Conservation (phyloP, 2,329 filamentous ascomycete species). For the Amesomyces nigricolor region DNA sequence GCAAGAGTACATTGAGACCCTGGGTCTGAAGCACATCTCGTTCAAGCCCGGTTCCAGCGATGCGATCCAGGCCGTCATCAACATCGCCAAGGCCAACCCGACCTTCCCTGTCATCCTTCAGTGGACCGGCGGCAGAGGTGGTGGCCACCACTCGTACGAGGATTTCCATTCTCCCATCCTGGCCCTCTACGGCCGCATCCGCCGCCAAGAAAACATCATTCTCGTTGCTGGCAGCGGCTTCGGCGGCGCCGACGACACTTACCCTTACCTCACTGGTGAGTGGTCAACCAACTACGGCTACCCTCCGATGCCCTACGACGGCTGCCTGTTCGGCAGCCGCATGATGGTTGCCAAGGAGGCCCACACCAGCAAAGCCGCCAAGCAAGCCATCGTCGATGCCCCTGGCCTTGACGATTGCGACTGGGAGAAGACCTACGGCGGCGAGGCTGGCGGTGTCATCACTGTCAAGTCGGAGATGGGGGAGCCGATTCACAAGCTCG, state of each 20-base stretch:
- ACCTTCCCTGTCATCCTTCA: constrained; percentile 88
- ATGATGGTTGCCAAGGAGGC: constrained; percentile 95
- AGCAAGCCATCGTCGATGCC: constrained; percentile 84
- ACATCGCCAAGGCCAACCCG: constrained; percentile 90
- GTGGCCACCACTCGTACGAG: constrained; percentile 91
- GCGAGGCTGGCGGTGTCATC: constrained; percentile 84
- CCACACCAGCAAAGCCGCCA: constrained; percentile 78
- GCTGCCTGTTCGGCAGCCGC: constrained; percentile 82
- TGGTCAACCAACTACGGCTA: constrained; percentile 88
- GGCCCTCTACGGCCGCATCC: constrained; percentile 84
- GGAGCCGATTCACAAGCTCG: constrained; percentile 97
- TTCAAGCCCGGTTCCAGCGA: constrained; percentile 92
- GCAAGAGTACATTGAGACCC: constrained; percentile 87
- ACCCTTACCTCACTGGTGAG: constrained; percentile 81
- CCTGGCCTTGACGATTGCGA: constrained; percentile 73
- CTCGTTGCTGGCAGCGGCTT: constrained; percentile 89
- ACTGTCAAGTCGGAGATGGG: constrained; percentile 99
- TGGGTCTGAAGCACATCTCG: constrained; percentile 85
- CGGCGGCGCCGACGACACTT: constrained; percentile 82
- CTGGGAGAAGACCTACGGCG: constrained; percentile 94
- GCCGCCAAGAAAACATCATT: constrained; percentile 79
- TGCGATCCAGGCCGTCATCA: constrained; percentile 82
- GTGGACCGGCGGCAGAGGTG: constrained; percentile 91
- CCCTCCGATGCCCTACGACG: constrained; percentile 90
- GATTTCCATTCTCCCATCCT: constrained; percentile 92